phyloP scores from a whole-genome alignment of 2,329 filamentous ascomycete species.

The Rhynchosporium secalis region DNA sequence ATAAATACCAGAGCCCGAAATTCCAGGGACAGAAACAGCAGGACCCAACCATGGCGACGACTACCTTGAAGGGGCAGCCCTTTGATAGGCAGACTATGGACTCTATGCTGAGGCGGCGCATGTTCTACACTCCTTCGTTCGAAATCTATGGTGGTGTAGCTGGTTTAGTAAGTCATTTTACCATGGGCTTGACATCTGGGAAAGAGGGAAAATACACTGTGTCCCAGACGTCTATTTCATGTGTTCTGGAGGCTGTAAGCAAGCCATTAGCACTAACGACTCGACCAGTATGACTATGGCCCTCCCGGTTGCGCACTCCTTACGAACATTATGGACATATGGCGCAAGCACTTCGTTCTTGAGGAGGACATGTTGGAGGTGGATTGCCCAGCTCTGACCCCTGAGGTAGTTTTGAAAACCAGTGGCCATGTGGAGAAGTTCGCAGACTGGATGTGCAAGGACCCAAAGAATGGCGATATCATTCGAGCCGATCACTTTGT shows the following conservation, averaged over 20 bases:
- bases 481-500: constrained; percentile 95
- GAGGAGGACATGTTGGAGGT: constrained; percentile 75
- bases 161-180: constrained; percentile 51
- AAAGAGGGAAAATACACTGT: too few relatives aligned
- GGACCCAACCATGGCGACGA: constrained; percentile 56
- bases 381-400: constrained; percentile 88
- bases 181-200: neutral
- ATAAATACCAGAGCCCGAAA: constrained; percentile 41
- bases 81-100: constrained; percentile 83
- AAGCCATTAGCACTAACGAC: neutral
- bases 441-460: constrained; percentile 95
- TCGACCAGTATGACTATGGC: constrained; percentile 63
- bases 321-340: constrained; percentile 69
- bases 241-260: neutral
- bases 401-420: constrained; percentile 91
- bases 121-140: constrained; percentile 95
- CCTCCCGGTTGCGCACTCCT: constrained; percentile 66
- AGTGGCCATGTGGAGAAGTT: constrained; percentile 97
- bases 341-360: constrained; percentile 73
- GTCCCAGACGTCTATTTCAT: too few relatives aligned
- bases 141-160: constrained; percentile 91
- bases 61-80: constrained; percentile 85
- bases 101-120: constrained; percentile 78
- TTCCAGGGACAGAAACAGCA: constrained; percentile 36
- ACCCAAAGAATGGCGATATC: constrained; percentile 96